These are phyloP conservation scores for Eleusine indica DNA, from an alignment of 176 grass and related monocot species.

Conservation along the genomic window DNA sequence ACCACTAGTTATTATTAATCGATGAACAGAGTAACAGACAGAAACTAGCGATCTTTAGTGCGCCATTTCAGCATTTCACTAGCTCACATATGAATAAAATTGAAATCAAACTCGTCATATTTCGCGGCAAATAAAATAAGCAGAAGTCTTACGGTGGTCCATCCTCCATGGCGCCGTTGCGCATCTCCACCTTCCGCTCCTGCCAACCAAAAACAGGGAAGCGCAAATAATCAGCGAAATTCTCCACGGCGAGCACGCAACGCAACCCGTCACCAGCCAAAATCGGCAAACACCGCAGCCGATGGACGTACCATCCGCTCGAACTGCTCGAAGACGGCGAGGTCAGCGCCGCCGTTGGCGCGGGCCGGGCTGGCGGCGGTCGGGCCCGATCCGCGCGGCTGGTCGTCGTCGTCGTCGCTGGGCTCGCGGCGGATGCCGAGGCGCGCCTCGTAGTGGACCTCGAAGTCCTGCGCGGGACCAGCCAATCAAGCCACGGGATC, in stretches of 20 bases:
- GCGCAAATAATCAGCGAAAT: background rate
- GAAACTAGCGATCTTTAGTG: background rate
- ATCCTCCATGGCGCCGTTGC: slow-evolving; percentile 47
- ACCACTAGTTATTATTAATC: background rate
- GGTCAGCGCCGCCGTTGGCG: slow-evolving; percentile 49
- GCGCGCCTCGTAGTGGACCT: slow-evolving; percentile 53
- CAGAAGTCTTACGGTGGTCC: slow-evolving; percentile 48
- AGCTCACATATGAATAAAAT: background rate
- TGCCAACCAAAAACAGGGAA: slow-evolving; percentile 32
- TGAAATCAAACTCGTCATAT: slow-evolving; percentile 16
- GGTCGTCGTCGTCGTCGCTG: background rate
- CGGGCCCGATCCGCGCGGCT: slow-evolving; percentile 18
- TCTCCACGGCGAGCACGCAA: background rate
- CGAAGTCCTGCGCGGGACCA: slow-evolving; percentile 54
- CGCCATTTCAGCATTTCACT: background rate
- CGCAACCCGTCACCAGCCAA: background rate
- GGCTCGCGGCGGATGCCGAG: slow-evolving; percentile 57
- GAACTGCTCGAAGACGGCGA: slow-evolving; percentile 67
- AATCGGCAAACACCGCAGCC: background rate
- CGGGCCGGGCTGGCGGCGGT: background rate
- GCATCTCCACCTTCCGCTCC: slow-evolving; percentile 49
- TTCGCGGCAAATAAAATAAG: background rate
- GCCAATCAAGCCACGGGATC: slow-evolving; percentile 36
- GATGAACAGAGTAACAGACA: background rate
- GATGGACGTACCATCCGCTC: slow-evolving; percentile 59